These are phyloP conservation scores for Quercus mongolica DNA, from an alignment of 306 rosid species.

Conservation along the genomic window DNA sequence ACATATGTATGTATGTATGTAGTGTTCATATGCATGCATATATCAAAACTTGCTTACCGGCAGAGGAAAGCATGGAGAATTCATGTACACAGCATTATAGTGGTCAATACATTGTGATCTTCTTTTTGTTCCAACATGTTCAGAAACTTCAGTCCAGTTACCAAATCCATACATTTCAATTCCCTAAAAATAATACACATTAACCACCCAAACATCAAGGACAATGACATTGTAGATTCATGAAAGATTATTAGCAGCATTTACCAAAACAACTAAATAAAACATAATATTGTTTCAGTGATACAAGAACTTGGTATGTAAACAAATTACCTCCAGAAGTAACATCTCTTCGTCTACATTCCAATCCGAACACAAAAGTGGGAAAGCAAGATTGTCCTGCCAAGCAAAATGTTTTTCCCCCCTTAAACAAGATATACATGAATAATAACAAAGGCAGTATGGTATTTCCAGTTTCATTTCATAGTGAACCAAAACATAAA, in stretches of 20 bases:
- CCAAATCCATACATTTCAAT: slow-evolving; percentile 91
- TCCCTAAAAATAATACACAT: slow-evolving; percentile 36
- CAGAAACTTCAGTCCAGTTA: slow-evolving; percentile 79
- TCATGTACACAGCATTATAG: slow-evolving; percentile 70
- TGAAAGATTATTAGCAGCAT: neutral
- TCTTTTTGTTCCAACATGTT: slow-evolving; percentile 77
- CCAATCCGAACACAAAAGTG: slow-evolving; percentile 85
- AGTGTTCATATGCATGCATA: neutral
- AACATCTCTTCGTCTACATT: slow-evolving; percentile 84
- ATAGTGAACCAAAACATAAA: neutral
- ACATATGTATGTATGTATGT: slow-evolving; percentile 5
- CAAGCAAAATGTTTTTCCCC: neutral
- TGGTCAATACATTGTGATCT: slow-evolving; percentile 74
- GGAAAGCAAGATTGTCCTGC: slow-evolving; percentile 91
- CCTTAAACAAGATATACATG: neutral
- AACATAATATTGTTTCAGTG: neutral
- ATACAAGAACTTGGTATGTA: neutral
- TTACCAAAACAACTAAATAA: neutral
- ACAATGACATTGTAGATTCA: neutral
- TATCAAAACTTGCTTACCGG: slow-evolving; percentile 55
- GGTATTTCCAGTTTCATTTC: neutral
- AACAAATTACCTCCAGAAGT: slow-evolving; percentile 63
- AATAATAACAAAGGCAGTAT: neutral
- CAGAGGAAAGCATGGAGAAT: slow-evolving; percentile 79
- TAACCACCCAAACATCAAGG: slow-evolving; percentile 8